Evolutionary conservation across 345 rosid species (phyloP).

Genomic region (Brassica incana): DNA sequence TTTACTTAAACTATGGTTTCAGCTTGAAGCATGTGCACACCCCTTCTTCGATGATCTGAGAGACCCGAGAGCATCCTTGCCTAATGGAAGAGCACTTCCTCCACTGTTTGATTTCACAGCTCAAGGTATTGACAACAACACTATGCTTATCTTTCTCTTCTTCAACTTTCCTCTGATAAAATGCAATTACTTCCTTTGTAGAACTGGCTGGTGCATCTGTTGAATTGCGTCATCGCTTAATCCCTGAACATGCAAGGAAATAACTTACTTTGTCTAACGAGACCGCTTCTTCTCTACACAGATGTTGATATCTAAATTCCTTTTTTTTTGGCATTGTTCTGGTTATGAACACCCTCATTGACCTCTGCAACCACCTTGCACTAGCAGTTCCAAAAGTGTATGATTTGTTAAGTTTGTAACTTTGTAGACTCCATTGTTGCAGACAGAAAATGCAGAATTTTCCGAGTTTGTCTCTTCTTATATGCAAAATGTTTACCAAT

Average conservation of each 20-base stretch:
- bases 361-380: conserved; percentile 25
- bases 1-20: conserved; percentile 13
- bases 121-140: conserved; percentile 55
- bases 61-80: conserved; percentile 71
- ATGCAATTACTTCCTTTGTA: conserved; percentile 36
- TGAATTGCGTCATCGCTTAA: conserved; percentile 65
- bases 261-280: neutral
- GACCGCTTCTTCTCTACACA: neutral
- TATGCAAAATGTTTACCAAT: conserved; percentile 38
- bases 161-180: neutral
- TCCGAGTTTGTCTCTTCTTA: conserved; percentile 24
- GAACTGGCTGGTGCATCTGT: conserved; percentile 73
- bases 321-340: conserved; percentile 23
- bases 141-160: neutral
- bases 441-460: conserved; percentile 31
- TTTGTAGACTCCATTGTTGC: conserved; percentile 28
- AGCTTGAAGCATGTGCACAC: conserved; percentile 95
- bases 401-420: conserved; percentile 30
- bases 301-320: neutral
- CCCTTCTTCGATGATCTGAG: conserved; percentile 84
- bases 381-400: conserved; percentile 31
- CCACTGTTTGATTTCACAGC: conserved; percentile 77
- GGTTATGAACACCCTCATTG: conserved; percentile 33
- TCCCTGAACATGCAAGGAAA: conserved; percentile 53
- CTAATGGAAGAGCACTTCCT: conserved; percentile 83